phyloP scores from a whole-genome alignment of 2,329 filamentous ascomycete genomes.

The Alternaria brassicae region DNA sequence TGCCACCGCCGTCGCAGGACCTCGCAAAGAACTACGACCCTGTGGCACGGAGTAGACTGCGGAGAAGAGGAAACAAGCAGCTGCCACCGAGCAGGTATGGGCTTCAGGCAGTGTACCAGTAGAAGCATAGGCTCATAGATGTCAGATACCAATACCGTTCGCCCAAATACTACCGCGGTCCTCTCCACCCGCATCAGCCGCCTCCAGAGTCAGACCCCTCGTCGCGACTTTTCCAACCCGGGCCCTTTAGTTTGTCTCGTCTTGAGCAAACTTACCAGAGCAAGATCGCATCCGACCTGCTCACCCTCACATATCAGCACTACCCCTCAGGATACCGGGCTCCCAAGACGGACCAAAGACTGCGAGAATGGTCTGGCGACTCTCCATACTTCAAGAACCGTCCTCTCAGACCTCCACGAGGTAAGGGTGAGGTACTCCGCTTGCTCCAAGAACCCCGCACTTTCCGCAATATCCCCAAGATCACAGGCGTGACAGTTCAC shows the following conservation, averaged over 20 bases:
- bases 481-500: constrained; percentile 83
- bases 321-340: constrained; percentile 76
- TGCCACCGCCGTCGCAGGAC: constrained; percentile 50
- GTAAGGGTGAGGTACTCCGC: constrained; percentile 72
- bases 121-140: constrained; percentile 2
- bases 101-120: background rate
- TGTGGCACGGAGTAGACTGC: constrained; percentile 53
- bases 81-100: constrained; percentile 62
- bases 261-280: constrained; percentile 89
- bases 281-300: constrained; percentile 84
- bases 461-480: constrained; percentile 84
- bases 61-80: constrained; percentile 52
- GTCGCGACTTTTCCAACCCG: constrained; percentile 86
- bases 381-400: constrained; percentile 96
- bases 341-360: constrained; percentile 66
- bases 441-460: constrained; percentile 71
- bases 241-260: constrained; percentile 87
- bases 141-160: constrained; percentile 90
- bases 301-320: constrained; percentile 89
- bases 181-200: constrained; percentile 89
- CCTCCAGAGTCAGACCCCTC: constrained; percentile 85
- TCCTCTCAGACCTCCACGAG: constrained; percentile 82
- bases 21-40: constrained; percentile 58
- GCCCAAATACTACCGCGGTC: constrained; percentile 93
- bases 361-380: constrained; percentile 86